These are phyloP conservation scores for Mimosa bimucronata DNA, from an alignment of 306 rosid genomes.

Conservation along the genomic window DNA sequence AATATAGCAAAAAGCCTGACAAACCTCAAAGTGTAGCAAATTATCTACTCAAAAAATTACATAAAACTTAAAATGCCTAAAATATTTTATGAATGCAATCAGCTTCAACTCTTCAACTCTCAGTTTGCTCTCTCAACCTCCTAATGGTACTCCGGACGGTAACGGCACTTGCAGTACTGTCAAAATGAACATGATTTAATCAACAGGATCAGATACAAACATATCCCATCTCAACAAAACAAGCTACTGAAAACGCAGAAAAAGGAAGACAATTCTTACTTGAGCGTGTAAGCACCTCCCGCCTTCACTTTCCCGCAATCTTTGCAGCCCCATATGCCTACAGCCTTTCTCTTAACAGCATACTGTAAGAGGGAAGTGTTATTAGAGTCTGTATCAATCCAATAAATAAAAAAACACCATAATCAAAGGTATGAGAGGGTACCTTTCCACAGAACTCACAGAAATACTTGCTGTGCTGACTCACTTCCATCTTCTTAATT, in stretches of 20 bases:
- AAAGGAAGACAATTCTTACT: conserved; percentile 41
- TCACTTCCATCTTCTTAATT: conserved; percentile 88
- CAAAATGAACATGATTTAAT: conserved; percentile 1
- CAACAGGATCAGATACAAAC: background rate
- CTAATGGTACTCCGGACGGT: background rate
- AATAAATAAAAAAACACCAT: background rate
- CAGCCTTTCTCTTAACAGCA: conserved; percentile 82
- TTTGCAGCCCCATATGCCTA: conserved; percentile 88
- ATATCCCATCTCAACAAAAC: background rate
- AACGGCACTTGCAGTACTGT: conserved; percentile 57
- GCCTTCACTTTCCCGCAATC: conserved; percentile 89
- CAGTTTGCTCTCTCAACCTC: conserved; percentile 2
- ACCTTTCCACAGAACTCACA: conserved; percentile 92
- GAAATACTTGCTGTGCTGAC: conserved; percentile 80
- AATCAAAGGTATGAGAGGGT: background rate
- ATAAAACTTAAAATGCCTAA: conserved; percentile 10
- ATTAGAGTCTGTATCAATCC: background rate
- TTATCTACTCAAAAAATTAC: conserved; percentile 3
- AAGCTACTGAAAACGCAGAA: background rate
- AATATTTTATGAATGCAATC: background rate
- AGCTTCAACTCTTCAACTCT: conserved; percentile 29
- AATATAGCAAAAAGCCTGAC: background rate
- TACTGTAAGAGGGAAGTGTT: conserved; percentile 42
- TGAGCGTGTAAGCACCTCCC: conserved; percentile 84
- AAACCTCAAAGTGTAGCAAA: background rate